Percentiles rank a stretch among this genome's conserved stretches.
Evolutionary conservation across 2,329 filamentous ascomycete species (phyloP).

Genomic region (Colletotrichum musae): DNA sequence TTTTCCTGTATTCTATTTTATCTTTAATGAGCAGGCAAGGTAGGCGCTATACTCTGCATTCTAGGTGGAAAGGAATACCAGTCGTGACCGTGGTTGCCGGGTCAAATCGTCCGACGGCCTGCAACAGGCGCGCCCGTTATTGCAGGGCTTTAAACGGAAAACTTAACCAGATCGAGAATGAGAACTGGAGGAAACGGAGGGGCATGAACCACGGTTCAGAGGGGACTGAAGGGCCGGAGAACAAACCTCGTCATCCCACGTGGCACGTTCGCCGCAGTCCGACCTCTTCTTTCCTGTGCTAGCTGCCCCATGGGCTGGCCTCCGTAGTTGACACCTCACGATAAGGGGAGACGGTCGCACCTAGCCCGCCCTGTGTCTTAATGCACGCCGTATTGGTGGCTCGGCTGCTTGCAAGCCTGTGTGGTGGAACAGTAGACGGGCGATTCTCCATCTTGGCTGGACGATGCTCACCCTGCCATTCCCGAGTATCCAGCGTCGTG

Average conservation of each 20-base stretch:
- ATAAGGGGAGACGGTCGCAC: slow-evolving; percentile 13
- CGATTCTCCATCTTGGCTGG: slow-evolving; percentile 30
- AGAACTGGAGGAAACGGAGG: not conserved
- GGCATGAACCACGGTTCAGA: not conserved
- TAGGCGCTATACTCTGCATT: too few relatives aligned
- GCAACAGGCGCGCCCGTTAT: not conserved
- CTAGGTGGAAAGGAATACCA: too few relatives aligned
- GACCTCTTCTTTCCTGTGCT: slow-evolving; percentile 10
- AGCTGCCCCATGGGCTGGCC: not conserved
- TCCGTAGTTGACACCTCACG: not conserved
- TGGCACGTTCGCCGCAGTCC: slow-evolving; percentile 29
- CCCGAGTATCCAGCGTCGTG: slow-evolving; percentile 25
- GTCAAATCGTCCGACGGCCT: too few relatives aligned
- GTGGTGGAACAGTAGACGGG: slow-evolving; percentile 18
- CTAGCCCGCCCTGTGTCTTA: not conserved
- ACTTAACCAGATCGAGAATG: slow-evolving; percentile 2
- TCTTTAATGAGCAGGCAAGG: not conserved
- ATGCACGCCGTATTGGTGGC: slow-evolving; percentile 7
- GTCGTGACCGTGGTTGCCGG: too few relatives aligned
- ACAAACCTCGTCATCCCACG: slow-evolving; percentile 22
- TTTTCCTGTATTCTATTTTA: not conserved
- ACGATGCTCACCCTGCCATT: slow-evolving; percentile 15
- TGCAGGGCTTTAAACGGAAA: not conserved
- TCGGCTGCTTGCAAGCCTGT: slow-evolving; percentile 26
- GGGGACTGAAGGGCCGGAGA: not conserved